These are phyloP conservation scores for Stephania japonica DNA, from an alignment of 164 flowering plant species.

Conservation along the genomic window DNA sequence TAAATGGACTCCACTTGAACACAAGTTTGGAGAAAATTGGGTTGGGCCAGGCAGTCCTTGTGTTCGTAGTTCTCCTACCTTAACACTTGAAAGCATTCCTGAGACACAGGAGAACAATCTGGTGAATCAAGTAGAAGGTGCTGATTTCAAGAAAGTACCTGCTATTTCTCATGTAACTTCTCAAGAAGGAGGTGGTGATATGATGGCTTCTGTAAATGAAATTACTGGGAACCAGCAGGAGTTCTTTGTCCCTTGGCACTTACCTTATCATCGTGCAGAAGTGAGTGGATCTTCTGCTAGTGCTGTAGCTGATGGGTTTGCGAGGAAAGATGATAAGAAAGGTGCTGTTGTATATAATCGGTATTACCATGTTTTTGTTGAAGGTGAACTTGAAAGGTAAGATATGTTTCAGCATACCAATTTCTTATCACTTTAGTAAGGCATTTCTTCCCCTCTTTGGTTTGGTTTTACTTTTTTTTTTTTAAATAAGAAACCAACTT, in stretches of 20 bases:
- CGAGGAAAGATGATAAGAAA: slow-evolving; percentile 86
- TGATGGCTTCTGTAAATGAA: slow-evolving; percentile 15
- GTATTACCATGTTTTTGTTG: slow-evolving; percentile 93
- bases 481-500: no score
- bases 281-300: slow-evolving; percentile 74
- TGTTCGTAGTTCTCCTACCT: slow-evolving; percentile 39
- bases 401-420: neutral
- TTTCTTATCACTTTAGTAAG: neutral
- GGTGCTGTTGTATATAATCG: slow-evolving; percentile 92
- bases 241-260: slow-evolving; percentile 99
- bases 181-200: slow-evolving; percentile 15
- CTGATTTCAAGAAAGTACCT: slow-evolving; percentile 8
- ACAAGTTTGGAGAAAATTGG: slow-evolving; percentile 80
- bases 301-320: slow-evolving; percentile 80
- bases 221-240: slow-evolving; percentile 53
- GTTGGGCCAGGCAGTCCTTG: slow-evolving; percentile 75
- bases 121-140: slow-evolving; percentile 14
- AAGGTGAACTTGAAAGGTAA: slow-evolving; percentile 97
- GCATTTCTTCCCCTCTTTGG: neutral
- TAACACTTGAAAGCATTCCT: slow-evolving; percentile 60
- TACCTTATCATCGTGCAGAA: slow-evolving; percentile 97
- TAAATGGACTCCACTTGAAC: slow-evolving; percentile 85
- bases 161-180: slow-evolving; percentile 13
- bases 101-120: slow-evolving; percentile 54
- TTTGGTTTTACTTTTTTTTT: no score